These are phyloP conservation scores for Vinca minor DNA, from an alignment of 257 asterid species.

Conservation along the genomic window DNA sequence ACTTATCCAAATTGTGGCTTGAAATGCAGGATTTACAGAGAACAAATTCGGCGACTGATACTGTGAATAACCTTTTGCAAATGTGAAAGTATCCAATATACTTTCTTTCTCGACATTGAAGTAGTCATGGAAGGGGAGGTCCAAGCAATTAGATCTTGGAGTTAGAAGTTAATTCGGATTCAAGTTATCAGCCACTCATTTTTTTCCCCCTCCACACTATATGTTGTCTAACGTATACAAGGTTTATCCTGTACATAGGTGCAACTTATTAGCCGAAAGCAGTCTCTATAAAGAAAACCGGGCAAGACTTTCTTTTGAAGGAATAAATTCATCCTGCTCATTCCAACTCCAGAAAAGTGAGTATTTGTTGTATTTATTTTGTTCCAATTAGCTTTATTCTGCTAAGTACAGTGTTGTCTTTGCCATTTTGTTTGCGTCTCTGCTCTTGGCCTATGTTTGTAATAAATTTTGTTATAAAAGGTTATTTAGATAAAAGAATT, in stretches of 20 bases:
- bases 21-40: constrained; percentile 63
- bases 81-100: constrained; percentile 28
- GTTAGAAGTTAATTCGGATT: not conserved
- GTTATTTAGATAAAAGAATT: not conserved
- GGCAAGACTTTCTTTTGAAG: not conserved
- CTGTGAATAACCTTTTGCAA: constrained; percentile 63
- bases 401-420: not conserved
- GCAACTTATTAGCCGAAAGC: not conserved
- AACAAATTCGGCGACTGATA: constrained; percentile 53
- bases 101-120: not conserved
- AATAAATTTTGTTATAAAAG: not conserved
- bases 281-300: not conserved
- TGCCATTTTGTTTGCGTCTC: not conserved
- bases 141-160: constrained; percentile 4
- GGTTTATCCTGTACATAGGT: not conserved
- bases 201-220: not conserved
- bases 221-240: not conserved
- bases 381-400: too few relatives aligned
- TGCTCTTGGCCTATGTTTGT: too few relatives aligned
- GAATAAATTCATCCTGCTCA: not conserved
- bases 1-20: not conserved
- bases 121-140: not conserved
- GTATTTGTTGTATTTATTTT: not conserved
- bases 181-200: not conserved
- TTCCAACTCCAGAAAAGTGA: not conserved